A percentile compares a stretch with the other conserved stretches of the same genome.
Evolutionary conservation across 2,329 filamentous ascomycete species (phyloP).

Genomic region (Sarocladiaceae sp.): DNA sequence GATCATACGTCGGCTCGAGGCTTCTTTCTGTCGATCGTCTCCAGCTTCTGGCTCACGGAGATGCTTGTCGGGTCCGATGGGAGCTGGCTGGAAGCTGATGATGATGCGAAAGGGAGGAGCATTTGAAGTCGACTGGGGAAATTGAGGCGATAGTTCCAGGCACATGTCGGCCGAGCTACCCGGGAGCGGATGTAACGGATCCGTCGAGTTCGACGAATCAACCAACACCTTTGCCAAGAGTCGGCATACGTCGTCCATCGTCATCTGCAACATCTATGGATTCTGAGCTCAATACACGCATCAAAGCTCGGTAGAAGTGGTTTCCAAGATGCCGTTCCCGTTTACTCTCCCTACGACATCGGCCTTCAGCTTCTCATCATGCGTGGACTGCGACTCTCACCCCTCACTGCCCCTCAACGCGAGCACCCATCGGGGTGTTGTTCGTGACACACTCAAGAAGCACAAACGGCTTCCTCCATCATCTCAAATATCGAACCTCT

Average conservation of each 20-base stretch:
- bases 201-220: no score
- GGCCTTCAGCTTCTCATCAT: constrained; percentile 72
- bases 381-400: constrained; percentile 73
- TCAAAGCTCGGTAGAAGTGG: neutral
- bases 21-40: neutral
- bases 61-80: no score
- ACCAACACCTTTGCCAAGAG: no score
- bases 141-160: no score
- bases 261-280: neutral
- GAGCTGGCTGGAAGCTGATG: no score
- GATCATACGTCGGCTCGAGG: neutral
- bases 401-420: constrained; percentile 80
- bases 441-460: constrained; percentile 78
- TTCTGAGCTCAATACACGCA: neutral
- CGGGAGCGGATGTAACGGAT: no score
- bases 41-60: no score
- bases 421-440: constrained; percentile 75
- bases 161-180: no score
- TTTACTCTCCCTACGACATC: constrained; percentile 88
- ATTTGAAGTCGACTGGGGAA: no score
- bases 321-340: constrained; percentile 70
- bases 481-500: constrained; percentile 65
- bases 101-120: no score
- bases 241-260: neutral
- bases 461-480: constrained; percentile 77